These are phyloP conservation scores for Cryptosporidium sp. DNA, from an alignment of 169 alveolate species.

Conservation along the genomic window DNA sequence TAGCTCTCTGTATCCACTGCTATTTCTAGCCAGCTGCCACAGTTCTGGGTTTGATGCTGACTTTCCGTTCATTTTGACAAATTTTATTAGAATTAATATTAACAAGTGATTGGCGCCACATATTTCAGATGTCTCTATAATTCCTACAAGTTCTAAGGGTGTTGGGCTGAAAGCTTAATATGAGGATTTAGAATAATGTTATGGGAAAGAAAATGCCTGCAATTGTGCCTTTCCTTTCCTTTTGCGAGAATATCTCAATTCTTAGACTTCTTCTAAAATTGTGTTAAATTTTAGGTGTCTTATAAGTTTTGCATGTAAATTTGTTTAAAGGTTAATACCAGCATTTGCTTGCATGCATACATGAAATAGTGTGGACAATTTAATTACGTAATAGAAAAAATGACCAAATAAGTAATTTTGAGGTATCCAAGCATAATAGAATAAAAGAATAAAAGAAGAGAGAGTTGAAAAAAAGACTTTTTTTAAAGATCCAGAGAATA, in stretches of 20 bases:
- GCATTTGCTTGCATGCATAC: slow-evolving; percentile 1
- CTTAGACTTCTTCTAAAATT: not conserved
- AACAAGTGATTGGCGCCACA: not conserved
- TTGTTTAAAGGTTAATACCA: not conserved
- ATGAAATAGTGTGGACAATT: not conserved
- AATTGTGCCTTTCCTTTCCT: not conserved
- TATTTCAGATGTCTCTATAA: not conserved
- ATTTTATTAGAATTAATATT: not conserved
- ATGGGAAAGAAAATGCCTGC: not conserved
- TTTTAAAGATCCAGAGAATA: not conserved
- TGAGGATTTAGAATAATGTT: not conserved
- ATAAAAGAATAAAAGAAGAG: not conserved
- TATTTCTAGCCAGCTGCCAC: slow-evolving; percentile 36
- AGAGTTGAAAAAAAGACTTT: not conserved
- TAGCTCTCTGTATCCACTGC: slow-evolving; percentile 63
- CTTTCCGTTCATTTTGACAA: slow-evolving; percentile 30
- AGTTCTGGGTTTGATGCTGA: slow-evolving; percentile 23
- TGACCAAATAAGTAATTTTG: not conserved
- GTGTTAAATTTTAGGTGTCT: not conserved
- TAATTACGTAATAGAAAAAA: not conserved
- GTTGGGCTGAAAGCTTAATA: not conserved
- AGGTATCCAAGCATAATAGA: not conserved
- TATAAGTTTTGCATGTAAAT: not conserved
- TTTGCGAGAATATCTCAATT: not conserved
- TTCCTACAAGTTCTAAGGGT: not conserved